These are phyloP conservation scores for Pulveroboletus frians DNA, from an alignment of 768 basidiomycete genomes.

Conservation along the genomic window DNA sequence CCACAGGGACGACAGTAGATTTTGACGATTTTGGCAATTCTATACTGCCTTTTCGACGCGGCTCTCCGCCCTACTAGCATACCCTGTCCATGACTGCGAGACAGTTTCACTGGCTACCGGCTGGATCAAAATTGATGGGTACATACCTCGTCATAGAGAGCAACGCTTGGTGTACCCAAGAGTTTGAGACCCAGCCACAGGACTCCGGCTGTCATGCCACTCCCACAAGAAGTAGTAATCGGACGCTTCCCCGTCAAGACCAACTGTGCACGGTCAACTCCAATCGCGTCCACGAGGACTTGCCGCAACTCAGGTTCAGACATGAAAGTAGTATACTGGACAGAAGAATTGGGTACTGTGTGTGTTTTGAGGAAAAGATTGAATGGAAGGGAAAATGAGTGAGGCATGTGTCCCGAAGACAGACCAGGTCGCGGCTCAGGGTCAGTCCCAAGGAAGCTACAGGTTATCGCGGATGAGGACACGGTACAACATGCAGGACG, in stretches of 20 bases:
- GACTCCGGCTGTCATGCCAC: conserved; percentile 96
- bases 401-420: conserved; percentile 88
- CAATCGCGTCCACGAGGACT: conserved; percentile 60
- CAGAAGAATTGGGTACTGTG: conserved; percentile 29
- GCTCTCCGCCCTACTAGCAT: conserved; percentile 72
- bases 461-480: conserved; percentile 8
- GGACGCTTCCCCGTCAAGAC: conserved; percentile 56
- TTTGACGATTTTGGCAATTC: conserved; percentile 3
- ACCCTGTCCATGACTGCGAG: conserved; percentile 91
- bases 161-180: conserved; percentile 53
- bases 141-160: conserved; percentile 92
- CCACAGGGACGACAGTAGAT: conserved; percentile 3
- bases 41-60: conserved; percentile 52
- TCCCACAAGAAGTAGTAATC: conserved; percentile 82
- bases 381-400: conserved; percentile 84
- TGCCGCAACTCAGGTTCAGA: conserved; percentile 52
- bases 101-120: conserved; percentile 14
- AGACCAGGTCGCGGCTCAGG: conserved; percentile 88
- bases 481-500: neutral
- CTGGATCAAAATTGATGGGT: conserved; percentile 5
- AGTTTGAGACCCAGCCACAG: conserved; percentile 89
- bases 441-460: conserved; percentile 72
- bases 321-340: conserved; percentile 56
- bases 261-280: conserved; percentile 47
- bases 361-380: conserved; percentile 56